Percentiles rank a stretch among this genome's conserved stretches.
Evolutionary conservation across 768 basidiomycete species (phyloP).

Genomic region (Mycena crocata): DNA sequence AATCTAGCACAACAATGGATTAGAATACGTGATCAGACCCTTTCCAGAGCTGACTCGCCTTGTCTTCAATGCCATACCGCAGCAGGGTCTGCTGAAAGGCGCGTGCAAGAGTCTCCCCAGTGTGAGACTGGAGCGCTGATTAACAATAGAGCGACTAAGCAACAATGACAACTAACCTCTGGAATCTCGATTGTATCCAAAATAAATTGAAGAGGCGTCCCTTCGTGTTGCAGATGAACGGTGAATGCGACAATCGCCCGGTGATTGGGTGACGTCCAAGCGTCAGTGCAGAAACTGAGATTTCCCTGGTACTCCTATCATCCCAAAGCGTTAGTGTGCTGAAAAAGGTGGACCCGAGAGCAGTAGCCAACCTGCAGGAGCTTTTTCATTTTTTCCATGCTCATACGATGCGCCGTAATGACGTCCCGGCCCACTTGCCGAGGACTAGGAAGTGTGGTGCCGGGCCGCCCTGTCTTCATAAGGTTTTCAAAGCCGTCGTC

Average conservation of each 20-base stretch:
- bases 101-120: constrained; percentile 46
- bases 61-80: constrained; percentile 48
- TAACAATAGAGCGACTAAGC: not conserved
- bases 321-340: not conserved
- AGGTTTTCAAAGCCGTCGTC: not conserved
- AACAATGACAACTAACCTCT: constrained; percentile 25
- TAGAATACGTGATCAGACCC: not conserved
- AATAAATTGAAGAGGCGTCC: constrained; percentile 39
- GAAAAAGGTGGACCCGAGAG: not conserved
- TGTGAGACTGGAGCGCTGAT: constrained; percentile 45
- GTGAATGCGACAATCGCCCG: constrained; percentile 43
- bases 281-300: constrained; percentile 49
- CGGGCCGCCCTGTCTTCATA: constrained; percentile 1
- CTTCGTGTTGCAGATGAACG: constrained; percentile 48
- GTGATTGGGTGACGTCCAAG: constrained; percentile 53
- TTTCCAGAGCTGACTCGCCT: constrained; percentile 41
- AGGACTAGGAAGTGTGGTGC: not conserved
- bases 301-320: constrained; percentile 45
- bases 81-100: constrained; percentile 48
- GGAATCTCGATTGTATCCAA: constrained; percentile 54
- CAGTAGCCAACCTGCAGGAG: not conserved
- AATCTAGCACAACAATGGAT: not conserved
- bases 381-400: not conserved
- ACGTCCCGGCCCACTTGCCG: not conserved
- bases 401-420: not conserved